Evolutionary conservation across 2,329 filamentous ascomycete genomes (phyloP), one percentile per base, ranked within the genome.

Genomic region (Phoma sp.): DNA sequence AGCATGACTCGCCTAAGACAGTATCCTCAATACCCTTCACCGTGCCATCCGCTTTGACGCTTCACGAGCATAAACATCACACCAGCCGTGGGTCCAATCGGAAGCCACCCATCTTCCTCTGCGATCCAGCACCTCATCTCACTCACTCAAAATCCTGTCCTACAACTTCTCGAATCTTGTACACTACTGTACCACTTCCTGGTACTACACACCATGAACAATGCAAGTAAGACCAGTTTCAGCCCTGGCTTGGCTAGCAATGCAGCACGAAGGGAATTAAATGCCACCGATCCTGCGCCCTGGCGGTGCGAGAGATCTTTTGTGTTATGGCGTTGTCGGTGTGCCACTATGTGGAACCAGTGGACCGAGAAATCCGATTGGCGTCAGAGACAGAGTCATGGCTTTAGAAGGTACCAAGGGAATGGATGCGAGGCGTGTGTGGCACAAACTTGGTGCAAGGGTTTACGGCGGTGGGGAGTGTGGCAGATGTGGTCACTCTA

Each of bases 321-420:
- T 61, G 49, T 49, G 37, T 63, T 53, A 41, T 38, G 36, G 36
- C 51, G 38, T 10, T 32, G 32, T 40, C 8, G 12, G 33, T 19
- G 31, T 47, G 53, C 50, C 48, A 49, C 49, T 25, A 32, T 59
- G 59, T 66, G 57, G 39, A 15, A 67, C 62, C n/a, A 25, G 21
- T 4, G 35, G 25, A 57, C 63, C 64, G 62, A 49, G 45, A 17
- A 19, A 53, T 66, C 67, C 65, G 68, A 70, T 71, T 71, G 61
- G 69, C 68, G 65, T 67, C 60, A 62, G 55, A 56, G 36, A 24
- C 46, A 22, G 52, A 43, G 44, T 10, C 47, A 43, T 45, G 47
- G 48, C 29, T 15, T 27, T 50, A 10, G 38, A 51, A 8, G 9
- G 27, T 29, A 12, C 51, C 36, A 38, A 25, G 17, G 17, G 29